Conservation (phyloP, 2,329 filamentous ascomycete genomes). For the Mycosphaerella arachidis region DNA sequence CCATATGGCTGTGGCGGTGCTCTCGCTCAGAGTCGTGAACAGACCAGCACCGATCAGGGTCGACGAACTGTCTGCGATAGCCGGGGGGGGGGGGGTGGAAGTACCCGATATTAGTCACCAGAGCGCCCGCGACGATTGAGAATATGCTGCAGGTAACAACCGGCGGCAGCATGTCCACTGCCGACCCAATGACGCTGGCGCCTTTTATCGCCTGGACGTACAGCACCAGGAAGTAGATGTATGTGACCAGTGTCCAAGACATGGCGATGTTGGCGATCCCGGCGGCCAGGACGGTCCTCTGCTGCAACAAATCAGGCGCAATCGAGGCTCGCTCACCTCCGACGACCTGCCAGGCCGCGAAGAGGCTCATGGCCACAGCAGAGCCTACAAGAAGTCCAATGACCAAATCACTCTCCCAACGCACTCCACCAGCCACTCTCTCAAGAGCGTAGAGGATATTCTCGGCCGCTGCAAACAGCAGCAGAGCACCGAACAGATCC, state of each 20-base stretch:
- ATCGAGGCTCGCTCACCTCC: background rate
- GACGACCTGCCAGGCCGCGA: background rate
- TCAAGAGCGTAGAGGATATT: background rate
- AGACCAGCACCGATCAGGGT: background rate
- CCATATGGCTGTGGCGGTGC: background rate
- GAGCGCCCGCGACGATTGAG: background rate
- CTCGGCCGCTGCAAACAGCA: background rate
- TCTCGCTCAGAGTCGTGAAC: background rate
- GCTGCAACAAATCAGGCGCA: background rate
- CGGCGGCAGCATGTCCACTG: background rate
- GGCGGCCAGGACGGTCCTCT: background rate
- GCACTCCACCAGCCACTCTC: background rate
- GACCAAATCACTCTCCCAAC: background rate
- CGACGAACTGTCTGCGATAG: background rate
- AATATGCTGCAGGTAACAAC: background rate
- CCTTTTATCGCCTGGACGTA: background rate
- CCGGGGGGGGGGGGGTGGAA: background rate
- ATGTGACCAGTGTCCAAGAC: background rate
- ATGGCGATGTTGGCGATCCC: slow-evolving; percentile 1
- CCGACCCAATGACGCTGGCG: background rate
- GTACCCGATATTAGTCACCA: background rate
- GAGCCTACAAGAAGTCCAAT: background rate
- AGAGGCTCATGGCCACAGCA: background rate
- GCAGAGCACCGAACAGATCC: background rate
- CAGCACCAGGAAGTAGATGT: slow-evolving; percentile 1